phyloP scores from a whole-genome alignment of 305 asterid genomes.

The Plantago lanceolata region DNA sequence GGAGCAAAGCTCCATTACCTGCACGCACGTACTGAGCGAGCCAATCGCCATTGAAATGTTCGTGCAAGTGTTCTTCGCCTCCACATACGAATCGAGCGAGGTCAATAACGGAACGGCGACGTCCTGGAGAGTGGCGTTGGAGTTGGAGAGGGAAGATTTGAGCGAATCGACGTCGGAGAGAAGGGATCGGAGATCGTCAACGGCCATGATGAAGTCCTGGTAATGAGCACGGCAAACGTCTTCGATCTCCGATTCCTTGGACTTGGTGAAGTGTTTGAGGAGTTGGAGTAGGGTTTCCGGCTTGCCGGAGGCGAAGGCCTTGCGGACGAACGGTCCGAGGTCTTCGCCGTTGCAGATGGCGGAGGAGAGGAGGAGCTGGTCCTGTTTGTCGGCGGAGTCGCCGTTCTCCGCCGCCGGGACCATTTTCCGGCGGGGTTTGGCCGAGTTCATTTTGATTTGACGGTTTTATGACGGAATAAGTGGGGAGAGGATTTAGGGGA shows the following conservation, averaged over 20 bases:
- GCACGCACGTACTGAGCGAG: conserved; percentile 57
- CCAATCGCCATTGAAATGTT: conserved; percentile 66
- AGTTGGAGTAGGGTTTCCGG: conserved; percentile 79
- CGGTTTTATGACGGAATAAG: conserved; percentile 25
- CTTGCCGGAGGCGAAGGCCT: conserved; percentile 75
- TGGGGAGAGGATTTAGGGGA: conserved; percentile 55
- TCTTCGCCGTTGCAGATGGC: conserved; percentile 96
- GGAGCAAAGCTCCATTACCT: conserved; percentile 65
- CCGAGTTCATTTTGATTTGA: conserved; percentile 39
- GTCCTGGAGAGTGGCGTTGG: conserved; percentile 70
- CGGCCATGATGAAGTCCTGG: conserved; percentile 91
- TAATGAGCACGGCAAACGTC: conserved; percentile 89
- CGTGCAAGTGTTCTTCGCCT: conserved; percentile 54
- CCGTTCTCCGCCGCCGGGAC: conserved; percentile 59
- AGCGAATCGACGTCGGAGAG: conserved; percentile 88
- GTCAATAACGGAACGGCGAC: conserved; percentile 77
- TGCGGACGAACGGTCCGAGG: conserved; percentile 78
- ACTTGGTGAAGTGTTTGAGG: conserved; percentile 72
- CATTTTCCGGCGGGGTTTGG: conserved; percentile 74
- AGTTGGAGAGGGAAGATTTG: conserved; percentile 60
- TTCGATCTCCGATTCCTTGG: conserved; percentile 91
- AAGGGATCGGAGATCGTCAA: conserved; percentile 92
- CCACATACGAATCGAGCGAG: conserved; percentile 71
- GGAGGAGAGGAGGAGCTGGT: conserved; percentile 77
- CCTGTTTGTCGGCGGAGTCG: conserved; percentile 82